phyloP scores from a whole-genome alignment of 805 yeast species.

The Candida multigemmis region DNA sequence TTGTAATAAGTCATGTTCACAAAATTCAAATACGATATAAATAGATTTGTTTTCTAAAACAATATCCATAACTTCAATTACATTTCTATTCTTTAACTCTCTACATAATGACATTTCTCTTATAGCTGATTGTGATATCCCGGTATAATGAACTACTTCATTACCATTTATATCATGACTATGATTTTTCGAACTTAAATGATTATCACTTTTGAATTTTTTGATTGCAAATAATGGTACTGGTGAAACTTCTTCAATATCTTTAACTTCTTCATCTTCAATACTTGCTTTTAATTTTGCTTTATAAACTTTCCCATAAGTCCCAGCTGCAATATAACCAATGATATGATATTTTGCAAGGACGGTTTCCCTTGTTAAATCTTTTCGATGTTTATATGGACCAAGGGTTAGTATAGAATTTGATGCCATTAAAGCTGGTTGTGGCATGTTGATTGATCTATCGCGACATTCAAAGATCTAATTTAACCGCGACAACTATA shows the following conservation, averaged over 20 bases:
- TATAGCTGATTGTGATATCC: conserved; percentile 92
- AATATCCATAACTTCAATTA: conserved; percentile 73
- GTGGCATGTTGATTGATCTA: conserved; percentile 17
- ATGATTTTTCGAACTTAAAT: conserved; percentile 21
- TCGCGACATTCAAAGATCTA: conserved; percentile 2
- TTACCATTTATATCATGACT: conserved; percentile 52
- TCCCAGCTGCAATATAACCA: conserved; percentile 98
- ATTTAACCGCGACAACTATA: conserved; percentile 3
- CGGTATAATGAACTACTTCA: conserved; percentile 82
- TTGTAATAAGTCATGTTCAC: conserved; percentile 92
- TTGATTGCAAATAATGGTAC: conserved; percentile 69
- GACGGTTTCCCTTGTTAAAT: conserved; percentile 60
- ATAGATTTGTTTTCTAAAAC: conserved; percentile 82
- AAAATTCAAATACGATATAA: conserved; percentile 92
- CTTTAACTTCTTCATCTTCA: conserved; percentile 6
- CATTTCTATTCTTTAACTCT: conserved; percentile 72
- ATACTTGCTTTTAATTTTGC: conserved; percentile 44
- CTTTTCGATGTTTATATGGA: conserved; percentile 44
- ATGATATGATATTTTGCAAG: conserved; percentile 78
- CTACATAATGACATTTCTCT: conserved; percentile 94
- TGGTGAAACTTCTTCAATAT: conserved; percentile 5
- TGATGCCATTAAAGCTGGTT: conserved; percentile 30
- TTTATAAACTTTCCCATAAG: conserved; percentile 92
- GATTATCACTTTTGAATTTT: conserved; percentile 81
- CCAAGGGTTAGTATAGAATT: conserved; percentile 31